Percentiles rank a stretch among this genome's conserved stretches.
These are phyloP conservation scores for Limonomyces culmigenus DNA, from an alignment of 1,284 basidiomycete species.

Conservation along the genomic window DNA sequence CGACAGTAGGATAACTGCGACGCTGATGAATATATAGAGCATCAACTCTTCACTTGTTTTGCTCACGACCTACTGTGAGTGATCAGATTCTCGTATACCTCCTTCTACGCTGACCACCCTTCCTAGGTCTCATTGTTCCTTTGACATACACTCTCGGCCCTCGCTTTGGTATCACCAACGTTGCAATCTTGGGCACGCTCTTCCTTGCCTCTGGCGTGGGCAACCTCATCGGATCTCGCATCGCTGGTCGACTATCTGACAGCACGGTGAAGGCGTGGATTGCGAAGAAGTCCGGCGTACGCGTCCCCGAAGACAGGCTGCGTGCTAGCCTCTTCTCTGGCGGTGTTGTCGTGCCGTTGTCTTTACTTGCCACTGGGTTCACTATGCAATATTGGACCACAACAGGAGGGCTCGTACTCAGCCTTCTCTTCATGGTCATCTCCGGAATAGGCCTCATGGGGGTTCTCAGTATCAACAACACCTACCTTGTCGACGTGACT, in stretches of 20 bases:
- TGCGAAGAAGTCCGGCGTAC: constrained; percentile 13
- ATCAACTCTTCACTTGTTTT: constrained; percentile 5
- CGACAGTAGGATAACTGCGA: constrained; percentile 1
- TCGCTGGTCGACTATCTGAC: constrained; percentile 19
- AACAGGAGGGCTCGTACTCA: constrained; percentile 3
- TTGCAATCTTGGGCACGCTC: constrained; percentile 17
- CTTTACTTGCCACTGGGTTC: constrained; percentile 7
- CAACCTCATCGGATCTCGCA: constrained; percentile 11
- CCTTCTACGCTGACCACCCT: too few relatives aligned
- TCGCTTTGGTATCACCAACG: constrained; percentile 19
- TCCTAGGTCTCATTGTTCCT: constrained; percentile 5
- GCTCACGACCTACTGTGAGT: constrained; percentile 5
- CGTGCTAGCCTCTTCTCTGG: constrained; percentile 14
- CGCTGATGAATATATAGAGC: constrained; percentile 1
- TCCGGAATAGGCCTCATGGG: constrained; percentile 5
- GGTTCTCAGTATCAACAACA: constrained; percentile 6
- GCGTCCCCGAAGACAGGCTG: constrained; percentile 20
- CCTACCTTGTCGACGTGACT: constrained; percentile 6
- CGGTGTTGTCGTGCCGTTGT: constrained; percentile 13
- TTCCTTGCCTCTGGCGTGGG: constrained; percentile 18
- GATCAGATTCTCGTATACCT: too few relatives aligned
- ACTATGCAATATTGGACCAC: constrained; percentile 6
- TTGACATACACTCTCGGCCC: constrained; percentile 9
- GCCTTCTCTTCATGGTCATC: constrained; percentile 4
- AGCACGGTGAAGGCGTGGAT: constrained; percentile 15